Percentiles rank a stretch among this genome's conserved stretches.
Evolutionary conservation across 2,329 filamentous ascomycete genomes (phyloP).

Genomic region (Stachybotrys chartarum): DNA sequence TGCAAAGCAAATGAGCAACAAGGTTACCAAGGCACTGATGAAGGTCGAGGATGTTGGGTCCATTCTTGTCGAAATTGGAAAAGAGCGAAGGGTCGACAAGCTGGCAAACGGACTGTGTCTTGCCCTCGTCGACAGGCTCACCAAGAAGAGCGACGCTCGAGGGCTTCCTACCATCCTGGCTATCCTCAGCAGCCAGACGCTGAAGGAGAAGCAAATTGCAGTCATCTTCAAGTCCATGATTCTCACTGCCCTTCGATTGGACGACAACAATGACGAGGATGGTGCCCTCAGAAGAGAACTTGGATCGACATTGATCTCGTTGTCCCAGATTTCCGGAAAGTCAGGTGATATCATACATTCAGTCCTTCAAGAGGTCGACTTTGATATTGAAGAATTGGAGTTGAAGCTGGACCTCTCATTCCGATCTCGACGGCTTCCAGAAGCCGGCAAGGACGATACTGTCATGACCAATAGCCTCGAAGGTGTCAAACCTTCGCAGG

Average conservation of each 20-base stretch:
- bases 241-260: slow-evolving; percentile 49
- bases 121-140: slow-evolving; percentile 54
- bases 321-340: slow-evolving; percentile 53
- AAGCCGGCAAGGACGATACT: slow-evolving; percentile 40
- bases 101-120: slow-evolving; percentile 66
- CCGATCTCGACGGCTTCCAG: slow-evolving; percentile 46
- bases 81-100: slow-evolving; percentile 61
- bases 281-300: slow-evolving; percentile 55
- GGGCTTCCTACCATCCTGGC: slow-evolving; percentile 54
- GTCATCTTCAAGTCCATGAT: slow-evolving; percentile 61
- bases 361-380: slow-evolving; percentile 58
- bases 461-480: slow-evolving; percentile 19
- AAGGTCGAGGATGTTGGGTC: slow-evolving; percentile 54
- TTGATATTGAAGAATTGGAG: slow-evolving; percentile 70
- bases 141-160: slow-evolving; percentile 50
- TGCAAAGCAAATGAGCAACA: slow-evolving; percentile 59
- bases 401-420: slow-evolving; percentile 66
- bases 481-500: slow-evolving; percentile 20
- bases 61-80: slow-evolving; percentile 53
- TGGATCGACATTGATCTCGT: slow-evolving; percentile 57
- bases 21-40: slow-evolving; percentile 62
- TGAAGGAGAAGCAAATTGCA: slow-evolving; percentile 56
- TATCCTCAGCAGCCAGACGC: slow-evolving; percentile 50
- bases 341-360: slow-evolving; percentile 57
- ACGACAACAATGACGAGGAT: slow-evolving; percentile 45